Evolutionary conservation across 441 rosid genomes (phyloP).

Genomic region (Eutrema salsugineum): DNA sequence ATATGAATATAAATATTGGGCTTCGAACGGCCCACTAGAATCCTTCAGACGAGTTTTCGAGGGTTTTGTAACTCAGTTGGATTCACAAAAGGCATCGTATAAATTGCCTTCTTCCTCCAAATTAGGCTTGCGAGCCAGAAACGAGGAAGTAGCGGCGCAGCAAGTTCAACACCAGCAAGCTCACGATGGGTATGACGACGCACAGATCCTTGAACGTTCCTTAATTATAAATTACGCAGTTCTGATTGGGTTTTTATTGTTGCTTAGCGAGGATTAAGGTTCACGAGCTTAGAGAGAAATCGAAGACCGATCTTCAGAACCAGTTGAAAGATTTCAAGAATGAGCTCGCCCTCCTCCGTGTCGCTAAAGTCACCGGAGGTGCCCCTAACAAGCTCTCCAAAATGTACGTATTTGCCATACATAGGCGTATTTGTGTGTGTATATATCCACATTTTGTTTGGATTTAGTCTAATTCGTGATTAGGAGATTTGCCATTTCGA

Average conservation of each 20-base stretch:
- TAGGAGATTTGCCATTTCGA: not conserved
- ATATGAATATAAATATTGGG: not conserved
- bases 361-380: conserved; percentile 56
- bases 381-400: conserved; percentile 58
- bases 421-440: not conserved
- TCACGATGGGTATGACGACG: conserved; percentile 23
- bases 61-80: not conserved
- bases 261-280: conserved; percentile 50
- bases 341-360: conserved; percentile 45
- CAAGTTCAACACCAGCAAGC: not conserved
- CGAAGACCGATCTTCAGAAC: conserved; percentile 43
- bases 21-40: not conserved
- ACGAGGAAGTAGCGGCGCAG: conserved; percentile 3
- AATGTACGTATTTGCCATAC: conserved; percentile 27
- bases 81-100: not conserved
- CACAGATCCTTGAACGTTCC: not conserved
- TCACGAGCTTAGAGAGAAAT: conserved; percentile 51
- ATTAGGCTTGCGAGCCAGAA: conserved; percentile 18
- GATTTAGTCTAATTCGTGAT: not conserved
- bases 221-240: not conserved
- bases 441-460: not conserved
- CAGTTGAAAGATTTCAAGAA: conserved; percentile 40
- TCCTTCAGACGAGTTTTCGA: not conserved
- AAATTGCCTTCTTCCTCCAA: not conserved
- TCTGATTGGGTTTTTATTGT: not conserved